These are phyloP conservation scores for Arthrobotrys megalospora DNA, from an alignment of 2,329 filamentous ascomycete species.

Conservation along the genomic window DNA sequence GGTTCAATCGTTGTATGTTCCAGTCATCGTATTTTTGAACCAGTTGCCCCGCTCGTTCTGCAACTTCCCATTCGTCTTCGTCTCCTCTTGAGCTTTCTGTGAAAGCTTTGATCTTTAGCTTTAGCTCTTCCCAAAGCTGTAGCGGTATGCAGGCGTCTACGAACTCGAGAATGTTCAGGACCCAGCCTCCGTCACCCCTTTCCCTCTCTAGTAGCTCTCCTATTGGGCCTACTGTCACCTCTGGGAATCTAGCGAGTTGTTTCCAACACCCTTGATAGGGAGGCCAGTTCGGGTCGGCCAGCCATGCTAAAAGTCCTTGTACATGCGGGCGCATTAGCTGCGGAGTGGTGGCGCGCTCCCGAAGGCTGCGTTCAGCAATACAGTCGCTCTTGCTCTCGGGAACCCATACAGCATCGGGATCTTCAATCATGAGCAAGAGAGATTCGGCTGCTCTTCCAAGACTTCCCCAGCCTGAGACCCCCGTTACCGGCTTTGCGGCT, in stretches of 20 bases:
- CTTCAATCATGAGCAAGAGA: slow-evolving; percentile 27
- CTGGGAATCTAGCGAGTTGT: slow-evolving; percentile 36
- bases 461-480: neutral
- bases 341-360: slow-evolving; percentile 18
- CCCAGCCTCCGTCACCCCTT: slow-evolving; percentile 26
- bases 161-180: slow-evolving; percentile 10
- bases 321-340: slow-evolving; percentile 31
- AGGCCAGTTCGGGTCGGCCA: slow-evolving; percentile 36
- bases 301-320: slow-evolving; percentile 15
- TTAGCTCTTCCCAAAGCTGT: slow-evolving; percentile 2
- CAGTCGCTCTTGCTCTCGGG: slow-evolving; percentile 1
- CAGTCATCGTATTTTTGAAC: no score
- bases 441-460: neutral
- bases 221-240: slow-evolving; percentile 13
- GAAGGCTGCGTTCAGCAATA: slow-evolving; percentile 19
- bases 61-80: slow-evolving; percentile 20
- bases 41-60: slow-evolving; percentile 6
- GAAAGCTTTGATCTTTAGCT: slow-evolving; percentile 1
- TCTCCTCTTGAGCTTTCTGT: neutral
- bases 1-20: no score
- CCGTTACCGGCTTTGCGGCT: no score
- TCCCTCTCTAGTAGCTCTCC: neutral
- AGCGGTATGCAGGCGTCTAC: slow-evolving; percentile 23
- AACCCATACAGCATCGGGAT: slow-evolving; percentile 17
- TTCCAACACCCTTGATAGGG: slow-evolving; percentile 15